These are phyloP conservation scores for Rostrohypoxylon terebratum DNA, from an alignment of 495 filamentous ascomycete species.

Conservation along the genomic window DNA sequence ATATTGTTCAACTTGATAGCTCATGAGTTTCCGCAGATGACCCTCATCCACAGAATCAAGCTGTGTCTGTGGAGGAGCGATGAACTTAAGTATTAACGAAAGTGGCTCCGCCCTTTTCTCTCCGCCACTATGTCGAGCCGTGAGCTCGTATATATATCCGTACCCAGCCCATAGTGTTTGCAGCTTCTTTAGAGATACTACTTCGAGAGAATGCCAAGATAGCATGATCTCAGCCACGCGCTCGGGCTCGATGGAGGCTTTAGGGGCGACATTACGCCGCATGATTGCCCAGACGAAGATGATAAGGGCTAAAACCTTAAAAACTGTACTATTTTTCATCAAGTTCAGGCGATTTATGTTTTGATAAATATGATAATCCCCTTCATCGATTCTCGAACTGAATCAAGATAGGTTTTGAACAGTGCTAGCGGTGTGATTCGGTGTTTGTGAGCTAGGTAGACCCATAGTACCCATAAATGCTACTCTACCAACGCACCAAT, in stretches of 20 bases:
- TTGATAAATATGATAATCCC: background rate
- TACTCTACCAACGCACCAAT: background rate
- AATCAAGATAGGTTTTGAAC: background rate
- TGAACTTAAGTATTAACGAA: slow-evolving; percentile 56
- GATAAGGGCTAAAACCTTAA: background rate
- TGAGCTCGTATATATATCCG: slow-evolving; percentile 57
- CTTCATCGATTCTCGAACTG: background rate
- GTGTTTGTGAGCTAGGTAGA: slow-evolving; percentile 1
- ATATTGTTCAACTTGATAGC: slow-evolving; percentile 61
- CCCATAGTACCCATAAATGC: background rate
- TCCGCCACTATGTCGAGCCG: slow-evolving; percentile 37
- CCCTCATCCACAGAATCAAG: slow-evolving; percentile 51
- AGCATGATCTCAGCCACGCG: slow-evolving; percentile 43
- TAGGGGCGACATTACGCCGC: slow-evolving; percentile 25
- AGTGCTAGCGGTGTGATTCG: slow-evolving; percentile 7
- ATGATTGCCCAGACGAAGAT: slow-evolving; percentile 10
- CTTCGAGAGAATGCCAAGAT: slow-evolving; percentile 46
- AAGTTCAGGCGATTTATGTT: background rate
- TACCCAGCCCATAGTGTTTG: slow-evolving; percentile 60
- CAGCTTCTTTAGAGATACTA: slow-evolving; percentile 46
- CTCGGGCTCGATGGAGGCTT: slow-evolving; percentile 25
- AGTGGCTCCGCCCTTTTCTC: slow-evolving; percentile 17
- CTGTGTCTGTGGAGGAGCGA: slow-evolving; percentile 46
- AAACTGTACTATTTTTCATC: background rate
- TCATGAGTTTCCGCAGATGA: slow-evolving; percentile 60